Evolutionary conservation across 176 grass and related monocot species (phyloP), one percentile per base, ranked within the genome.

Genomic region (Coix lacrymajobi): DNA sequence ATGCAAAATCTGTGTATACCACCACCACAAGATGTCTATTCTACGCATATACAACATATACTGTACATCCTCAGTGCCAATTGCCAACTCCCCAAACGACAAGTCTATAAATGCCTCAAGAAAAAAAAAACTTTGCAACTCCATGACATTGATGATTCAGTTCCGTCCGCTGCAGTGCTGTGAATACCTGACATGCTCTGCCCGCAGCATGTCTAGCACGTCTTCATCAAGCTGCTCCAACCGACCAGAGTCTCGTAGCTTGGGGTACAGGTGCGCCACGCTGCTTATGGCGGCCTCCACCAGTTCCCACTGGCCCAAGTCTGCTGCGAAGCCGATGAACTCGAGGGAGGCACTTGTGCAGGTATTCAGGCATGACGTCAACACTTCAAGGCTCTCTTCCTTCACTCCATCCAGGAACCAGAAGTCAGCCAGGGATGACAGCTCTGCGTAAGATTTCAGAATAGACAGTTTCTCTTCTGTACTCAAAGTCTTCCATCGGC

Each of bases 371-470:
- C 84, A 88, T 48, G 75, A 28, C 34, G 82, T 36, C 24, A 85
- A 77, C 7, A 17, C 85, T 33, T 58, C 34, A 5, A 88, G 86
- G 62, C 84, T 82, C 67, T 89, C 84, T 63, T 91, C 96, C 78
- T 84, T 88, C 17, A 98, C 49, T 7, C 85, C 92, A 14, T 98
- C 88, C 43, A 91, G 77, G 58, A 90, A 87, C 96, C 96, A 95
- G 85, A 89, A 95, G 48, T 95, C 90, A 9, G 92, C 67, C 31
- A 98, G 76, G 4, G 96, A 98, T 28, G 86, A 91, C 48, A 98
- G 69, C 60, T 95, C 96, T 7, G 79, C 85, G 2, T 95, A 93
- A 0, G 90, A 15, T 38, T 28, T 63, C 2, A 98, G 82, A 33
- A 95, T 76, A 6, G 54, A 44, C 1, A 89, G 28, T 52, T 93